Base-by-base conservation (phyloP, 129 eudicot genomes). In the Smallanthus sonchifolius region DNA sequence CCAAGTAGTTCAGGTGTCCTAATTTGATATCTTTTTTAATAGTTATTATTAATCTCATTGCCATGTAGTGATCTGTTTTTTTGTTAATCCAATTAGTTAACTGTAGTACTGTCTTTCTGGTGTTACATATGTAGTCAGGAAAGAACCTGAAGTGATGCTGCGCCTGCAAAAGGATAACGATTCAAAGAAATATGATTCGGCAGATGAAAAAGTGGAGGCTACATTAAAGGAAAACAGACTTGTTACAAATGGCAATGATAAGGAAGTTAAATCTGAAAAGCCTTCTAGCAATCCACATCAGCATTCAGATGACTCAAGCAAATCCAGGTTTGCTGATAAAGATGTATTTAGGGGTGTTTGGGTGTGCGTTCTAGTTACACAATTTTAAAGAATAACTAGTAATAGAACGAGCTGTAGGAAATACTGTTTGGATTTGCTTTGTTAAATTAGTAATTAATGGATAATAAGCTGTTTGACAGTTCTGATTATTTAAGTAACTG, bases 281-380 rank as follows among this genome's bases (percentile, higher is more conserved):
- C 71, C 80, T 65, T 74, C 74, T 28, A 67, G 67, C 67, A 40
- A 81, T 36, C 70, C 45, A 37, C 72, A 7, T 47, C 81, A 55
- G 4, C 56, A 69, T 70, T 75, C 88, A 38, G 78, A 81, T 57
- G 74, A 71, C 38, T 64, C 80, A 3, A 80, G 64, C 75, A 88
- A 79, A 82, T 86, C 93, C 83, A 94, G 99, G 99, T 94, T 70
- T 56, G 32, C 24, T 37, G 11, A 32, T 36, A 16, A 20, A 64
- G 8, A 2, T 35, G 56, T 35, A 14, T 15, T 47, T 56, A n/a
- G 48, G 52, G 35, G 15, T 40, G 34, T 70, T 24, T 70, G 45
- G 38, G 9, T 57, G 7, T 57, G 30, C 10, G 30, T 17, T 54
- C 9, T 54, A 16, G 30, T 52, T 54, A 16, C 20, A 14, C 10